A percentile compares a stretch with the other conserved stretches of the same genome.
phyloP scores from a whole-genome alignment of 805 yeast genomes.

The Wickerhamomyces bovis region DNA sequence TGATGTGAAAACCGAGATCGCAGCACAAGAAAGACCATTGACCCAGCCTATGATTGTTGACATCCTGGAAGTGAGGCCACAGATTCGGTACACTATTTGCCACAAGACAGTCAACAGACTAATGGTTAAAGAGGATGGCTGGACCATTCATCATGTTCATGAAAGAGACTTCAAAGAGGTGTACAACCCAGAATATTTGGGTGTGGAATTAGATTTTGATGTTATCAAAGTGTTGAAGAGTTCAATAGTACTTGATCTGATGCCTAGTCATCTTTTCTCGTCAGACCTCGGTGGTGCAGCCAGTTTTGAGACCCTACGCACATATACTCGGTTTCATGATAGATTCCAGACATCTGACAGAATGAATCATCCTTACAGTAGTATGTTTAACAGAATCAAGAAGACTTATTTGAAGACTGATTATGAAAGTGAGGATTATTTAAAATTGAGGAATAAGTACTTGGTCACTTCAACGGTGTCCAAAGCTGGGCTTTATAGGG shows the following conservation, averaged over 20 bases:
- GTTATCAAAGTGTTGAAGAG: conserved; percentile 31
- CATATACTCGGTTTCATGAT: conserved; percentile 18
- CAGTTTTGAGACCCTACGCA: conserved; percentile 23
- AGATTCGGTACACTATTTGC: conserved; percentile 22
- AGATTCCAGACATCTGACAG: neutral
- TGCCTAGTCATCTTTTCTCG: conserved; percentile 33
- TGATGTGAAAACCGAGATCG: neutral
- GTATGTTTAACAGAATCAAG: conserved; percentile 18
- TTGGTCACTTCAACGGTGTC: conserved; percentile 40
- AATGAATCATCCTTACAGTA: conserved; percentile 20
- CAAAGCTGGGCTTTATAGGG: conserved; percentile 39
- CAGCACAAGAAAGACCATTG: neutral
- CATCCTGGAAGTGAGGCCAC: neutral
- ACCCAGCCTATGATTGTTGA: neutral
- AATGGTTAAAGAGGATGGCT: conserved; percentile 41
- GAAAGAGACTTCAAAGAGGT: conserved; percentile 43
- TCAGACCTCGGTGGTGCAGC: conserved; percentile 36
- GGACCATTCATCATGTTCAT: conserved; percentile 44
- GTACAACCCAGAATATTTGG: conserved; percentile 38
- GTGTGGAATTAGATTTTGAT: conserved; percentile 31
- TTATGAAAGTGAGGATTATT: neutral
- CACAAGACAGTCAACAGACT: conserved; percentile 22
- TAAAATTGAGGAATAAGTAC: conserved; percentile 22
- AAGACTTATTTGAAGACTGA: conserved; percentile 13
- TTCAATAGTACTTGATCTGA: conserved; percentile 34